Evolutionary conservation across 495 filamentous ascomycete genomes (phyloP), one percentile per base, ranked within the genome.

Genomic region (Trichoderma orchidacearum): DNA sequence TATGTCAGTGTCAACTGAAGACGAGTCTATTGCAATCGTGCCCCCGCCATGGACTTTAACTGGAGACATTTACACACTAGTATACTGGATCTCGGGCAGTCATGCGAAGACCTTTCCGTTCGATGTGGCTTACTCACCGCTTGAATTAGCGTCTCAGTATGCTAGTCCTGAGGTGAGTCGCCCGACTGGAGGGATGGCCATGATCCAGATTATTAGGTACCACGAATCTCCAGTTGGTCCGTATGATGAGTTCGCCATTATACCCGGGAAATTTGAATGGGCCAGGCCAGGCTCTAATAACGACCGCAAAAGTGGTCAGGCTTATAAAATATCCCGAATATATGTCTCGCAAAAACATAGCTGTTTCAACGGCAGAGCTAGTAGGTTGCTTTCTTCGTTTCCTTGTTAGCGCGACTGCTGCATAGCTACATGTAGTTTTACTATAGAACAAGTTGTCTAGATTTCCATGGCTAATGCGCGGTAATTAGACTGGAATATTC

Each of bases 341-440:
- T 80, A 76, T 58, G 76, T 80, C 52, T 74, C 66, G 50, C 71
- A 75, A 59, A 67, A 73, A 53, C 62, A 73, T 27, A 79, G 72
- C 2, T 70, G 66, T 36, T 75, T 66, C 59, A 78, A 78, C 59
- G 76, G 77, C 32, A 54, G 70, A 51, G 63, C 58, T 7, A 65
- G 68, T 69, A 54, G 30, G 61, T 59, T 2, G 18, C 18, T 9
- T 50, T 12, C 5, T n/a, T 35, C 0, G 32, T 15, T n/a, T 35
- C n/a, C 32, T 13, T 13, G n/a, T 35, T 13, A n/a, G n/a, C n/a
- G n/a, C n/a, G 32, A 12, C 7, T 4, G 32, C 32, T 11, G 32
- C 32, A 35, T 35, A 13, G 3, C 1, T 3, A 3, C 0, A 35
- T 9, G 12, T 11, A n/a, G 2, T 15, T 13, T 35, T 11, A 35